These are phyloP conservation scores for Polytrichum formosum DNA, from an alignment of 225 moss, liverwort and hornwort genomes.

Conservation along the genomic window DNA sequence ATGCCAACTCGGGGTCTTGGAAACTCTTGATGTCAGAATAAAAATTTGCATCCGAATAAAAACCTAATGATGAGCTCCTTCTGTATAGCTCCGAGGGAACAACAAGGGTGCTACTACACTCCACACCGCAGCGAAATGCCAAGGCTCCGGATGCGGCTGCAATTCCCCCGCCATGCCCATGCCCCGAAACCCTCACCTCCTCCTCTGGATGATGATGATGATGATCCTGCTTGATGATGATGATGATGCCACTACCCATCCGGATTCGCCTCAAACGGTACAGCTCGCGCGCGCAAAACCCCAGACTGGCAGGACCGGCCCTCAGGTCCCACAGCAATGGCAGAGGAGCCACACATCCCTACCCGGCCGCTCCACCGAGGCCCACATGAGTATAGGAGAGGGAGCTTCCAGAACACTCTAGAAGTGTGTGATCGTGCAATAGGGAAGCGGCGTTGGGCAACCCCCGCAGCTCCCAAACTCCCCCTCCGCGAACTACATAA, in stretches of 20 bases:
- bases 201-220: neutral
- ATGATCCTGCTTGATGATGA: neutral
- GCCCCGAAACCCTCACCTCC: neutral
- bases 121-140: conserved; percentile 1
- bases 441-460: too few relatives aligned
- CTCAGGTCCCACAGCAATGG: too few relatives aligned
- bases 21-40: neutral
- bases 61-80: neutral
- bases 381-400: too few relatives aligned
- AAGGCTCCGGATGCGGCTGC: neutral
- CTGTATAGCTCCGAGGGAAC: neutral
- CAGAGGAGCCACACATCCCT: too few relatives aligned
- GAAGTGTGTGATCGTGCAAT: too few relatives aligned
- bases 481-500: too few relatives aligned
- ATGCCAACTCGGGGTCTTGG: neutral
- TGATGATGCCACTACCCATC: conserved; percentile 11
- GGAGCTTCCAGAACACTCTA: too few relatives aligned
- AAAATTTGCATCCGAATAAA: conserved; percentile 14
- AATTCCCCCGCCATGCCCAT: conserved; percentile 6
- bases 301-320: too few relatives aligned
- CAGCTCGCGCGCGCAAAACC: too few relatives aligned
- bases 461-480: too few relatives aligned
- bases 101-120: neutral
- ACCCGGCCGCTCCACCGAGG: too few relatives aligned
- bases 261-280: neutral